Evolutionary conservation across 805 yeast genomes (phyloP).

Genomic region (Candida railenensis): DNA sequence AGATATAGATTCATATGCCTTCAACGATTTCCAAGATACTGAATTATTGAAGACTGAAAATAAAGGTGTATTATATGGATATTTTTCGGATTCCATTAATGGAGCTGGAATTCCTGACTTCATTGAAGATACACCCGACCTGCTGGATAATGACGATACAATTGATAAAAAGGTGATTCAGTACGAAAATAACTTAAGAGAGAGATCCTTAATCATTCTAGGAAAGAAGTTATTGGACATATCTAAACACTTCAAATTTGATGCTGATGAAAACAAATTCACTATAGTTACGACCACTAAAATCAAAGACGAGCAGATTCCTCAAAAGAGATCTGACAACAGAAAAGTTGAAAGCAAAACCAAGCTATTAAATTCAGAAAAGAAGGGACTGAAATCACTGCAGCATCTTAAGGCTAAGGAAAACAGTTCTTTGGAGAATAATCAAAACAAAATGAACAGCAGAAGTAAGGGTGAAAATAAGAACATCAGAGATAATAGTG

Average conservation of each 20-base stretch:
- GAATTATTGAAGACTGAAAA: conserved; percentile 33
- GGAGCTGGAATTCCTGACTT: conserved; percentile 3
- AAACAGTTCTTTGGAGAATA: too few relatives aligned
- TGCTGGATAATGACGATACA: not conserved
- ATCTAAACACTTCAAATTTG: not conserved
- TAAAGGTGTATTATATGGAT: conserved; percentile 22
- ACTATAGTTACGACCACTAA: conserved; percentile 1
- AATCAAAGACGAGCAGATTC: not conserved
- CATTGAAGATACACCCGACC: not conserved
- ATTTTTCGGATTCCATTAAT: conserved; percentile 10
- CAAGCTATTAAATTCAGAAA: not conserved
- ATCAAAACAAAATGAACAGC: too few relatives aligned
- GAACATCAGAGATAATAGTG: not conserved
- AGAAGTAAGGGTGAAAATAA: not conserved
- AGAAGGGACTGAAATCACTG: too few relatives aligned
- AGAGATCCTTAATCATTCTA: conserved; percentile 23
- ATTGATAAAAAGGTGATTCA: conserved; percentile 8
- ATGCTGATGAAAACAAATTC: not conserved
- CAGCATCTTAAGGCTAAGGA: too few relatives aligned
- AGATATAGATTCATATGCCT: conserved; percentile 18
- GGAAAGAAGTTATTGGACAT: conserved; percentile 20
- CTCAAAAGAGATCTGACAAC: conserved; percentile 7
- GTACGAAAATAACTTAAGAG: conserved; percentile 29
- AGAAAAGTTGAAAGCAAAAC: conserved; percentile 4
- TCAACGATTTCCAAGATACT: conserved; percentile 63